Conservation (phyloP, 805 yeast species). For the Starmerella kuoi region DNA sequence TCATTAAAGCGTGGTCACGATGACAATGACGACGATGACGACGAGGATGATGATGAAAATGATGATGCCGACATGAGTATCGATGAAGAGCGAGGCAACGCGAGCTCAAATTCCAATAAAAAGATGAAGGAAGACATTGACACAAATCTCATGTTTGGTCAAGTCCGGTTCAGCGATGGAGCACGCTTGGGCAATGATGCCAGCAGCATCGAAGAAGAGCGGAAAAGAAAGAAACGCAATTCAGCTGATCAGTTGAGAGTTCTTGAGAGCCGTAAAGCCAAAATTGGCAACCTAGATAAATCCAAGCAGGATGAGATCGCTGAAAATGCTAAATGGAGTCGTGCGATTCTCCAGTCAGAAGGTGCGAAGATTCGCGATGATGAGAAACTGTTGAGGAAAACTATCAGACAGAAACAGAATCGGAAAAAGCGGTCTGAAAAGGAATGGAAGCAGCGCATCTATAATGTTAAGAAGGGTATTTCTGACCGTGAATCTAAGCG, state of each 20-base stretch:
- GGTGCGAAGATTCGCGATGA: slow-evolving; percentile 83
- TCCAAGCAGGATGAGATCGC: slow-evolving; percentile 44
- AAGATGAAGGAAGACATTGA: slow-evolving; percentile 17
- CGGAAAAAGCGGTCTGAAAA: slow-evolving; percentile 73
- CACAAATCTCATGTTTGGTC: slow-evolving; percentile 45
- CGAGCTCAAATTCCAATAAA: slow-evolving; percentile 22
- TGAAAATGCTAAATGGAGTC: slow-evolving; percentile 75
- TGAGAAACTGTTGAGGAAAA: slow-evolving; percentile 73
- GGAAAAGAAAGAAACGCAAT: slow-evolving; percentile 51
- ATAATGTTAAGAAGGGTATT: slow-evolving; percentile 60
- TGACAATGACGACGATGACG: slow-evolving; percentile 31
- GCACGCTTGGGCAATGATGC: slow-evolving; percentile 62
- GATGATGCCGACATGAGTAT: slow-evolving; percentile 23
- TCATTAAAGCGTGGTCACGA: slow-evolving; percentile 23
- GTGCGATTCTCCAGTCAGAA: slow-evolving; percentile 72
- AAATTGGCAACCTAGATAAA: slow-evolving; percentile 48
- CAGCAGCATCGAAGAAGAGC: slow-evolving; percentile 38
- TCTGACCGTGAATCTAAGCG: slow-evolving; percentile 72
- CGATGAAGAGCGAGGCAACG: slow-evolving; percentile 26
- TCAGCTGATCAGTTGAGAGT: slow-evolving; percentile 79
- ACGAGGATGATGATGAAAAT: slow-evolving; percentile 24
- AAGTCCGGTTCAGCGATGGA: slow-evolving; percentile 74
- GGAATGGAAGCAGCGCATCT: slow-evolving; percentile 88
- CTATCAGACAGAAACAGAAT: slow-evolving; percentile 71
- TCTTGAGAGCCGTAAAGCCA: slow-evolving; percentile 61